Conservation (phyloP, 176 grass and related monocot genomes). For the Eleusine coracana region DNA sequence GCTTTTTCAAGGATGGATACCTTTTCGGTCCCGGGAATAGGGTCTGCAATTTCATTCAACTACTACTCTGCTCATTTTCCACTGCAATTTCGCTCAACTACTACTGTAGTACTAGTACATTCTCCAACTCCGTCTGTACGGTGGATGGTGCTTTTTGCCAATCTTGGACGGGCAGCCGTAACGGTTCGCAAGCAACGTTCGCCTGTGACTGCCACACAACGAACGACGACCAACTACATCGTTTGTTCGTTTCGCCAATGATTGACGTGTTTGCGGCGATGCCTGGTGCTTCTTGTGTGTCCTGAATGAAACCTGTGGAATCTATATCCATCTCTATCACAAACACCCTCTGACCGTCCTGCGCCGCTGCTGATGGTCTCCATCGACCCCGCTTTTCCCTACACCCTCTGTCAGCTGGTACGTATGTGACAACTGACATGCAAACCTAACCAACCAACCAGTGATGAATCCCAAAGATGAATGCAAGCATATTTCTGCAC, state of each 20-base stretch:
- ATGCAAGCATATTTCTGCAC: no score
- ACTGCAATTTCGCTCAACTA: no score
- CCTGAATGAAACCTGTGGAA: constrained; percentile 43
- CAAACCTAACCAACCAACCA: constrained; percentile 28
- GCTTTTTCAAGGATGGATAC: not conserved
- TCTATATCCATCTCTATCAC: constrained; percentile 31
- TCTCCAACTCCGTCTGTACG: no score
- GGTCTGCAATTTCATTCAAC: not conserved
- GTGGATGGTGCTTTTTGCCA: not conserved
- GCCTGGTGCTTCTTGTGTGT: not conserved
- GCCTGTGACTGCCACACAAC: not conserved
- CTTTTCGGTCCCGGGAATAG: not conserved
- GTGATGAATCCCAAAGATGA: no score
- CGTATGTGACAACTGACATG: not conserved
- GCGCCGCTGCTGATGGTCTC: constrained; percentile 1
- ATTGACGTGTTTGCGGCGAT: constrained; percentile 26
- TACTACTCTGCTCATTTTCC: no score
- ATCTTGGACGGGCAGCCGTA: constrained; percentile 33
- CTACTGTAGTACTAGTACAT: no score
- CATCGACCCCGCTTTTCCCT: constrained; percentile 7
- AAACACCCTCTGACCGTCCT: constrained; percentile 25
- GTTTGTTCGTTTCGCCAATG: constrained; percentile 20
- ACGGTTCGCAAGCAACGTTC: not conserved
- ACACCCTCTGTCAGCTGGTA: constrained; percentile 32
- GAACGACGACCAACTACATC: not conserved